Evolutionary conservation across 2,329 filamentous ascomycete species (phyloP), one percentile per base, ranked within the genome.

Genomic region (Didymella lethalis): DNA sequence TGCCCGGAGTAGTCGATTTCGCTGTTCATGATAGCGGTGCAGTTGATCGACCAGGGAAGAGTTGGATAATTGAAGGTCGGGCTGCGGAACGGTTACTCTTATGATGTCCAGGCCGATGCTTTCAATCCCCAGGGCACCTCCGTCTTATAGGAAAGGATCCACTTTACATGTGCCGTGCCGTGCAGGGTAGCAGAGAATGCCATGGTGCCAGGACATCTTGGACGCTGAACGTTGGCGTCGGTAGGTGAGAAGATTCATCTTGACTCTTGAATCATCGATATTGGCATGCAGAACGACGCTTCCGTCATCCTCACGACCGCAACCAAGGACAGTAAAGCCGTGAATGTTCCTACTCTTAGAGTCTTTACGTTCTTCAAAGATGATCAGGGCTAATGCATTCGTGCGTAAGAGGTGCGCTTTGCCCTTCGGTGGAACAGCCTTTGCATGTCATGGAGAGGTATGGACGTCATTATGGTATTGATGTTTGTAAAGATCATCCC

Each of bases 131-230:
- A 23, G 23, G 23, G 23, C 28, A n/a, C 31, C 38, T 14, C 25
- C 14, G 28, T 54, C 49, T 58, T 58, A 58, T 58, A 58, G 38
- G 31, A 11, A 2, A 6, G 48, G 12, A 11, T 26, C 38, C 38
- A 49, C 36, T 5, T 36, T 20, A n/a, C 8, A 43, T 31, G 32
- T 26, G 25, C 14, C 23, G 25, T 32, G 31, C 57, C 61, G 63
- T 61, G 48, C 49, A 59, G 60, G 58, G 64, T 57, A 61, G 32
- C 46, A 49, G 56, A 41, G 54, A 16, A 38, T 59, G 65, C 65
- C 61, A 63, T 14, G 61, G 48, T 50, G 49, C 58, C 57, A 57
- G 31, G 63, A 48, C 3, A 26, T 56, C 59, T 57, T 62, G 48
- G 59, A 57, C 41, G 31, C 36, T 49, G 48, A 40, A 54, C 48